Conservation (phyloP, 129 eudicot genomes). For the Lactuca saligna region DNA sequence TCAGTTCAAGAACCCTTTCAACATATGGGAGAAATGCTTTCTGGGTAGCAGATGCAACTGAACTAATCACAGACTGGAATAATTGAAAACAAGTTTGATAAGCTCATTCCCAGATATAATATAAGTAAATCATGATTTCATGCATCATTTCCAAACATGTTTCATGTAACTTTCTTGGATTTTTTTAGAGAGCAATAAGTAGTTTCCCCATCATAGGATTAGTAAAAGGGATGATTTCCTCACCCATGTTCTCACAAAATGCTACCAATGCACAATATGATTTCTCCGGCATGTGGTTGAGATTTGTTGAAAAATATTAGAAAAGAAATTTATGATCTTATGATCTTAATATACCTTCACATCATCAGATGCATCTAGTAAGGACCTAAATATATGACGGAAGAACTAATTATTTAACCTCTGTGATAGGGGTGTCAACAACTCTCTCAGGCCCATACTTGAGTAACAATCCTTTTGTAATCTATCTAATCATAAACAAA, state of each 20-base stretch:
- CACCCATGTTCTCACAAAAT: conserved; percentile 92
- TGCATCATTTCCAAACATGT: conserved; percentile 64
- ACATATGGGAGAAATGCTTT: conserved; percentile 85
- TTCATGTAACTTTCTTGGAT: conserved; percentile 79
- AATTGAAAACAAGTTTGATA: conserved; percentile 15
- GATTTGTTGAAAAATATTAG: too few species aligned
- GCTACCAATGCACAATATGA: background rate
- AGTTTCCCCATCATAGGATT: conserved; percentile 79
- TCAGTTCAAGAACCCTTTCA: conserved; percentile 82
- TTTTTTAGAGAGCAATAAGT: conserved; percentile 66
- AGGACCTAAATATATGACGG: too few species aligned
- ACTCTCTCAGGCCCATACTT: too few species aligned
- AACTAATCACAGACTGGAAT: conserved; percentile 87
- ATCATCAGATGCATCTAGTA: too few species aligned
- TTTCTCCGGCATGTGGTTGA: too few species aligned
- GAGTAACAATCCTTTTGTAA: too few species aligned
- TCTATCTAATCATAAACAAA: too few species aligned
- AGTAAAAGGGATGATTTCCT: conserved; percentile 75
- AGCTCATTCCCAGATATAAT: background rate
- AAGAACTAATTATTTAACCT: too few species aligned
- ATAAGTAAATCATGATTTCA: conserved; percentile 18
- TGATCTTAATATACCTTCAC: too few species aligned
- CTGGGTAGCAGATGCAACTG: conserved; percentile 88
- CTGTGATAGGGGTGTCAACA: too few species aligned
- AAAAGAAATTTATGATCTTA: too few species aligned